A percentile compares a stretch with the other conserved stretches of the same genome.
Conservation (phyloP, 495 filamentous ascomycete species). For the Friedmanniomyces endolithicus region DNA sequence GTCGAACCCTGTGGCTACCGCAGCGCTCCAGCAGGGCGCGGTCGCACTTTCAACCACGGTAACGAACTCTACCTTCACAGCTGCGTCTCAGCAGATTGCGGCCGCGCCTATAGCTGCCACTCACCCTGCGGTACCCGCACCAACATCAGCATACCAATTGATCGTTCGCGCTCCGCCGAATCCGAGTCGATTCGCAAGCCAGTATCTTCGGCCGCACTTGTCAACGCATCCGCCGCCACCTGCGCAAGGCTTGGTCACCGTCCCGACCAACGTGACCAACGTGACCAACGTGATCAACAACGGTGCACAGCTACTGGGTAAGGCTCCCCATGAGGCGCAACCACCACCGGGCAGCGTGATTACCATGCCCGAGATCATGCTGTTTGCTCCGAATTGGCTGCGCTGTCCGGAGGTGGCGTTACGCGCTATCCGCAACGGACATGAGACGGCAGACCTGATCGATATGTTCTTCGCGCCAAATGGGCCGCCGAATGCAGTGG, state of each 20-base stretch:
- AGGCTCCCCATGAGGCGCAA: neutral
- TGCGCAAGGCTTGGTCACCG: neutral
- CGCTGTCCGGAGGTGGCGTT: neutral
- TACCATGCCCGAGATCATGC: neutral
- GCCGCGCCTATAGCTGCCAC: too few relatives aligned
- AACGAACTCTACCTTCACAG: too few relatives aligned
- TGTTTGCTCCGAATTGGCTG: conserved; percentile 6
- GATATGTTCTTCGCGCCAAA: neutral
- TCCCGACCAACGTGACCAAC: neutral
- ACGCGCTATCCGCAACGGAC: conserved; percentile 5
- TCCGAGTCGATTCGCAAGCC: neutral
- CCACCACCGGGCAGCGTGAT: neutral
- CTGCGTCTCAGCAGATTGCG: too few relatives aligned
- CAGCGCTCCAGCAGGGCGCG: too few relatives aligned
- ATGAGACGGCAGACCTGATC: neutral
- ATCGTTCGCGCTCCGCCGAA: neutral
- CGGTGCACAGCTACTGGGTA: neutral
- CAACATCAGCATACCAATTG: neutral
- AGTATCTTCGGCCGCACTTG: neutral
- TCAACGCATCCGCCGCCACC: neutral
- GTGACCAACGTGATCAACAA: neutral
- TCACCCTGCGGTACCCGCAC: too few relatives aligned
- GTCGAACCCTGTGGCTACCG: too few relatives aligned
- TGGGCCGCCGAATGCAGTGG: neutral
- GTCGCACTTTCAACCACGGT: too few relatives aligned